phyloP scores from a whole-genome alignment of 441 rosid species.

The Geranium incanum region DNA sequence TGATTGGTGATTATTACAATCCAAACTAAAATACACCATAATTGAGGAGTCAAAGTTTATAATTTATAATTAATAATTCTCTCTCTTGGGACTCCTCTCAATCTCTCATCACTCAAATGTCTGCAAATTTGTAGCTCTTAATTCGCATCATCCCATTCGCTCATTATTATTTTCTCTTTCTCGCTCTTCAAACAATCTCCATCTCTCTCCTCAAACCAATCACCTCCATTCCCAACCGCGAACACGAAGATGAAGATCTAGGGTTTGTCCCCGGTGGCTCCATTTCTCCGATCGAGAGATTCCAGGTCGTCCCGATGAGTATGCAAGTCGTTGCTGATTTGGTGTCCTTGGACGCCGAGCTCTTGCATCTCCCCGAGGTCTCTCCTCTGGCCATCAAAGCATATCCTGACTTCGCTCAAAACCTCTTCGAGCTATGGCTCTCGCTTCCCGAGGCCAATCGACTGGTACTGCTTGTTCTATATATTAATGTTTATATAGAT shows the following conservation, averaged over 20 bases:
- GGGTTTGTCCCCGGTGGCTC: constrained; percentile 16
- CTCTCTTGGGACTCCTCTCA: background rate
- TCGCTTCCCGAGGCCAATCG: constrained; percentile 75
- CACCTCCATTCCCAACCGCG: constrained; percentile 10
- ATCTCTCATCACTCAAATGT: background rate
- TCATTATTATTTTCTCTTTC: background rate
- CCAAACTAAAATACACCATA: too few species aligned
- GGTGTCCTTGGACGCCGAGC: constrained; percentile 63
- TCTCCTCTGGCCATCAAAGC: constrained; percentile 63
- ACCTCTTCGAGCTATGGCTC: constrained; percentile 89
- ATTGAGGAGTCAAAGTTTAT: too few species aligned
- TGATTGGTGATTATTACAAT: too few species aligned
- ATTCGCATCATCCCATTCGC: constrained; percentile 15
- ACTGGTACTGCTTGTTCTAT: constrained; percentile 38
- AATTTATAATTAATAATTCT: background rate
- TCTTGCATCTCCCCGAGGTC: constrained; percentile 75
- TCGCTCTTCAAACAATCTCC: background rate
- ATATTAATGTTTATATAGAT: background rate
- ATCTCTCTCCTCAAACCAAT: constrained; percentile 8
- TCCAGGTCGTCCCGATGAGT: constrained; percentile 11
- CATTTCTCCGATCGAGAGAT: constrained; percentile 16
- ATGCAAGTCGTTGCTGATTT: constrained; percentile 56
- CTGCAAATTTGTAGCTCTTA: background rate
- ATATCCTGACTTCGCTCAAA: constrained; percentile 59
- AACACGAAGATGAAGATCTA: background rate